Evolutionary conservation across 2,329 filamentous ascomycete genomes (phyloP), one percentile per base, ranked within the genome.

Genomic region (Pleoardoris graminearum): DNA sequence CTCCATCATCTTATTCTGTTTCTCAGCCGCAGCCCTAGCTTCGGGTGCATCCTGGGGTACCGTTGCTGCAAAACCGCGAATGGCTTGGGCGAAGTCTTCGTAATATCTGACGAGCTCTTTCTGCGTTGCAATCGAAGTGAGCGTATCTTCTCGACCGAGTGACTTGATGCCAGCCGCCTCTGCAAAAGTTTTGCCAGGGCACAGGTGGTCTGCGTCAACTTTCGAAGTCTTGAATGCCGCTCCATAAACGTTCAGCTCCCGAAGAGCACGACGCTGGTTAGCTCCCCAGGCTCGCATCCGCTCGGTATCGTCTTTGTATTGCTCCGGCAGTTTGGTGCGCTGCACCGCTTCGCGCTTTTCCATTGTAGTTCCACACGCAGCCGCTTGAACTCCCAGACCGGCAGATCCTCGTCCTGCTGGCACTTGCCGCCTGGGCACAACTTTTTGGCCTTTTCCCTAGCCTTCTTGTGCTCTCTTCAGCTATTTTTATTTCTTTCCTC

Each of bases 381-480:
- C 11, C 39, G 14, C 36, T 45, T 27, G 16, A 54, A 21, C 27
- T 50, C 38, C 51, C 51, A 54, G 3, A 54, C 23, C 4, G 42
- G 39, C n/a, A 45, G 23, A 11, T 54, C 46, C 25, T 45, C 7
- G 3, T 46, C 51, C 11, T 36, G 19, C 14, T 50, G 38, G 43
- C 39, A 46, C 3, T 46, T 32, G 11, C 51, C 46, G 4, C 25
- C 41, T 14, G 51, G 51, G 38, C 46, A 54, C n/a, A 54, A n/a
- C 7, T 19, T 35, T 16, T 41, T 35, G 2, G 47, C 51, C 17
- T 50, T 37, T 32, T 39, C 8, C 14, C 36, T 39, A 5, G 51
- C 39, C 7, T 50, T 32, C 14, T 33, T 19, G 6, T 49, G 33
- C 11, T 54, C 46, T 14, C 29, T 33, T 14, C 4, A 6, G 12